Conservation (phyloP, 202 grass and related monocot species). For the Carex sylvatica region DNA sequence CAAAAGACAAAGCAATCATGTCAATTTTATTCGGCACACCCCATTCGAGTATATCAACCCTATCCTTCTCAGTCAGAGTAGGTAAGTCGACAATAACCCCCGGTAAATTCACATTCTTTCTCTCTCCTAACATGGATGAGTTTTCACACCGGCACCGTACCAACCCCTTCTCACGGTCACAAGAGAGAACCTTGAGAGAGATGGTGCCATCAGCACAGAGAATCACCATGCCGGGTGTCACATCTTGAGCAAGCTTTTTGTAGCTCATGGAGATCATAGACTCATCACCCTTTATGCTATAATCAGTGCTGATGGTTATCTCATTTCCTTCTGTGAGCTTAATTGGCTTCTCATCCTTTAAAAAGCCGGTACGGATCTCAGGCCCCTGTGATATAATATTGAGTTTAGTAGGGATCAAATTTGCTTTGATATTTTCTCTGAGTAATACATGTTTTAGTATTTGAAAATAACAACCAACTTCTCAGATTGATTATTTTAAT, state of each 20-base stretch:
- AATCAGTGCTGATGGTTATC: slow-evolving; percentile 69
- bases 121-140: slow-evolving; percentile 66
- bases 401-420: not conserved
- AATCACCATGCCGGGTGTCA: slow-evolving; percentile 59
- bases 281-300: slow-evolving; percentile 57
- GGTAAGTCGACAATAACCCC: slow-evolving; percentile 79
- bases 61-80: slow-evolving; percentile 83
- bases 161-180: slow-evolving; percentile 43
- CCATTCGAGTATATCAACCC: slow-evolving; percentile 70
- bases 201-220: slow-evolving; percentile 76
- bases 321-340: slow-evolving; percentile 51
- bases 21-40: slow-evolving; percentile 83
- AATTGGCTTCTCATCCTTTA: slow-evolving; percentile 61
- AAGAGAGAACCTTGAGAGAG: slow-evolving; percentile 68
- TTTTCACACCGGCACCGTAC: slow-evolving; percentile 68
- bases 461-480: not conserved
- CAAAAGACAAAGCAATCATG: slow-evolving; percentile 82
- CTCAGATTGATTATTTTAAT: not conserved
- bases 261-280: slow-evolving; percentile 87
- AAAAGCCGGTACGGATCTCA: slow-evolving; percentile 79
- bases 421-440: not conserved
- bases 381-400: slow-evolving; percentile 44
- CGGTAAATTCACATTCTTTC: slow-evolving; percentile 85
- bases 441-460: not conserved
- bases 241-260: slow-evolving; percentile 51